phyloP scores from a whole-genome alignment of 768 basidiomycete genomes.

The Naganishia vishniacii region DNA sequence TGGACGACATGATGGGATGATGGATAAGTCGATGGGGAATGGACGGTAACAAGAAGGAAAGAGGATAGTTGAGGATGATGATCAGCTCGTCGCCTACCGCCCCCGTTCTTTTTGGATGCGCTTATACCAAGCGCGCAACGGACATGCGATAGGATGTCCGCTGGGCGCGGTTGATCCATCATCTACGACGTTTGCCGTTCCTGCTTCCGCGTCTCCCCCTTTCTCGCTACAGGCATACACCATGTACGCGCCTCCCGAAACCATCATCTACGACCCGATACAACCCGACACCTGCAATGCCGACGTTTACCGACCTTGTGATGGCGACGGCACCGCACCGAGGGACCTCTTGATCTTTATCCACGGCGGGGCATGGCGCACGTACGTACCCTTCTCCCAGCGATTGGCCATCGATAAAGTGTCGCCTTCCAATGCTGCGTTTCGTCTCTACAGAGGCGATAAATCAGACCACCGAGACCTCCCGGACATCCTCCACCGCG shows the following conservation, averaged over 20 bases:
- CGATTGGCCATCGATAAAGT: no score
- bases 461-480: constrained; percentile 27
- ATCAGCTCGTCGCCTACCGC: not conserved
- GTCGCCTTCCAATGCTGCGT: not conserved
- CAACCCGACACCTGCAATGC: constrained; percentile 4
- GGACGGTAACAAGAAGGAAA: not conserved
- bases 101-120: not conserved
- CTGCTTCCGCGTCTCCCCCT: not conserved
- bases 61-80: not conserved
- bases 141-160: not conserved
- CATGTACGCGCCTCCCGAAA: not conserved
- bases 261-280: constrained; percentile 1
- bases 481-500: not conserved
- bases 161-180: not conserved
- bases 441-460: constrained; percentile 21
- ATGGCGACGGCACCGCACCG: not conserved
- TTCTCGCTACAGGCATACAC: not conserved
- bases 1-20: constrained; percentile 57
- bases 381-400: constrained; percentile 16
- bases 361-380: constrained; percentile 30
- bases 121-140: not conserved
- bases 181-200: not conserved
- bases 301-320: not conserved
- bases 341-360: constrained; percentile 20
- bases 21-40: not conserved